phyloP scores from a whole-genome alignment of 352 stramenopile species.

The Pythium brachiatum region DNA sequence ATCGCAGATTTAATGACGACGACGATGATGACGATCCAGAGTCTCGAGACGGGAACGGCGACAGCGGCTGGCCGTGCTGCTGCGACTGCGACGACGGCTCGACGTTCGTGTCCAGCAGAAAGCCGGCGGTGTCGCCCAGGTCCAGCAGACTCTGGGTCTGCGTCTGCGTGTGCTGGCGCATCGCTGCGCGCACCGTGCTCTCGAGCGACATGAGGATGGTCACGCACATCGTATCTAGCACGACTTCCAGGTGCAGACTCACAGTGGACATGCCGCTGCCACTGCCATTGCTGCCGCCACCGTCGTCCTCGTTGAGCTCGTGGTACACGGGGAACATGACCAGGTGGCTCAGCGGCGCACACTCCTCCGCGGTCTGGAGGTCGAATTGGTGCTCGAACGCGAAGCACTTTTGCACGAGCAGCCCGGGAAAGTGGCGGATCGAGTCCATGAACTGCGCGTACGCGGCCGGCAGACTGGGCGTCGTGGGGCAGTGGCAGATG shows the following conservation, averaged over 20 bases:
- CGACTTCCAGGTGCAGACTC: slow-evolving; percentile 74
- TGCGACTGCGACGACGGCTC: slow-evolving; percentile 41
- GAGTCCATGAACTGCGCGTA: slow-evolving; percentile 69
- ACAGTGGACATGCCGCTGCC: slow-evolving; percentile 52
- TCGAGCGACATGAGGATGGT: slow-evolving; percentile 83
- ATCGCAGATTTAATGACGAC: slow-evolving; percentile 23
- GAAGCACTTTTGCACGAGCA: slow-evolving; percentile 80
- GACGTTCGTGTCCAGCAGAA: slow-evolving; percentile 74
- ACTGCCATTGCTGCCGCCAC: slow-evolving; percentile 23
- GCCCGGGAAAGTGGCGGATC: slow-evolving; percentile 57
- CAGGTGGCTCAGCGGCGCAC: slow-evolving; percentile 53
- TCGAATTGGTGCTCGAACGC: slow-evolving; percentile 84
- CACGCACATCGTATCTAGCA: slow-evolving; percentile 79
- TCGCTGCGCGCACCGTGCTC: slow-evolving; percentile 63
- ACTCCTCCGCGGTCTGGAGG: slow-evolving; percentile 49
- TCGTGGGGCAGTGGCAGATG: slow-evolving; percentile 77
- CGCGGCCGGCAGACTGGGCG: slow-evolving; percentile 48
- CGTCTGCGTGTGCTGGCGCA: slow-evolving; percentile 35
- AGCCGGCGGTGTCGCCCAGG: slow-evolving; percentile 36
- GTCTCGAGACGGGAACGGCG: slow-evolving; percentile 27
- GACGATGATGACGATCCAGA: slow-evolving; percentile 32
- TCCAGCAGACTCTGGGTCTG: slow-evolving; percentile 23
- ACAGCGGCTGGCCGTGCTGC: slow-evolving; percentile 25
- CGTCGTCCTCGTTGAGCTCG: slow-evolving; percentile 52
- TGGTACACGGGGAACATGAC: slow-evolving; percentile 84